Base-by-base conservation (phyloP, 371 early-diverging fungal species). In the Mortierella sp. region DNA sequence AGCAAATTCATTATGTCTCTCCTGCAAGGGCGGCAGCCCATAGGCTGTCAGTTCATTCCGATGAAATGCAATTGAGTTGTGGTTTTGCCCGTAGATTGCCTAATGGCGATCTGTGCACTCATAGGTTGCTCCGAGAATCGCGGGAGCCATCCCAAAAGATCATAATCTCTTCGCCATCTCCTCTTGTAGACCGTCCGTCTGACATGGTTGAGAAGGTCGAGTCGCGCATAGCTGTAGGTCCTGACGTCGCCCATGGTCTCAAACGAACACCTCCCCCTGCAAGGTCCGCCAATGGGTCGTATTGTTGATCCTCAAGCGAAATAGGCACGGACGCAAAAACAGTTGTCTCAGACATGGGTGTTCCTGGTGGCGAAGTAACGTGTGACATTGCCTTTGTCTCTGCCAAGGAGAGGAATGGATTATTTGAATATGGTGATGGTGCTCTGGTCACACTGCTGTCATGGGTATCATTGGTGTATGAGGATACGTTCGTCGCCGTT, bases 111-210 rank as follows among this genome's bases (percentile, higher is more conserved):
- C 25, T 48, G 14, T 25, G 14, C 48, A 13, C 31, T 41, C 16
- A 55, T 6, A 63, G 24, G 37, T 63, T 54, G 50, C 27, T 27
- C 50, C 65, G 64, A n/a, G 66, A 71, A 21, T 65, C 40, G 25
- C 51, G 60, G 6, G 67, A 48, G 10, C 76, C 76, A 10, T 57
- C 76, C 76, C 76, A 76, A 60, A 76, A 76, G 54, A 76, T 76
- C 76, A 76, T 76, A 54, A 76, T 76, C 58, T 76, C 76, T 28
- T 76, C 76, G 22, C 76, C 69, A 45, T 76, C 69, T 7, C 76
- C 76, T 22, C 65, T 47, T 2, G 76, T 76, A 34, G 76, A 76
- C 37, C 69, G 55, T 3, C 69, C 49, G 37, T 76, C 76, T 9
- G 76, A 76, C 37, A 63, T 44, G 24, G 69, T 76, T 29, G 76